phyloP scores from a whole-genome alignment of 768 basidiomycete species.

The Clavulina sp. region DNA sequence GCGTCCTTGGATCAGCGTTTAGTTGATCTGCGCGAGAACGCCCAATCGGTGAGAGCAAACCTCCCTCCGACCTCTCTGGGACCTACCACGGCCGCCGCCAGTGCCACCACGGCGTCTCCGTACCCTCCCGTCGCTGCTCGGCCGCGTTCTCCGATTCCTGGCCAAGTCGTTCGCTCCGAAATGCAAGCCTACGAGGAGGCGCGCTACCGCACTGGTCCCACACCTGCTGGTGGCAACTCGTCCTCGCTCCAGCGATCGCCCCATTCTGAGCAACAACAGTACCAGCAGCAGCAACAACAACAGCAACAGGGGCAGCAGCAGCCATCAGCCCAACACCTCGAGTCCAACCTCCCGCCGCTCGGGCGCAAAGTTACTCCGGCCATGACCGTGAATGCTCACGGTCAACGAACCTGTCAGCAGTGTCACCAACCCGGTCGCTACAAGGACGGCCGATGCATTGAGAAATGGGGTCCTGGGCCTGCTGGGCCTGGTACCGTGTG shows the following conservation, averaged over 20 bases:
- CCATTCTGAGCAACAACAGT: no score
- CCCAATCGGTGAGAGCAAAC: no score
- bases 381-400: slow-evolving; percentile 30
- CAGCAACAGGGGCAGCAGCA: neutral
- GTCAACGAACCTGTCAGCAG: slow-evolving; percentile 61
- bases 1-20: no score
- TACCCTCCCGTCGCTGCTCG: neutral
- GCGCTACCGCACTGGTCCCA: no score
- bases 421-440: slow-evolving; percentile 59
- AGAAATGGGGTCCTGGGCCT: slow-evolving; percentile 78
- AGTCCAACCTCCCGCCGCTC: neutral
- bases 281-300: neutral
- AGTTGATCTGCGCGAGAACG: no score
- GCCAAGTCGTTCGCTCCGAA: neutral
- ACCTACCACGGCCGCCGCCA: no score
- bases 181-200: no score
- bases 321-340: neutral
- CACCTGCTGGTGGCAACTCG: neutral
- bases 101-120: neutral
- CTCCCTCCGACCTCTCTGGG: no score
- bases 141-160: neutral
- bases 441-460: slow-evolving; percentile 73
- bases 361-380: neutral
- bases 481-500: slow-evolving; percentile 72
- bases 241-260: neutral